Base-by-base conservation (phyloP, 192 early-diverging fungal genomes). In the Polychytrium aggregatum region DNA sequence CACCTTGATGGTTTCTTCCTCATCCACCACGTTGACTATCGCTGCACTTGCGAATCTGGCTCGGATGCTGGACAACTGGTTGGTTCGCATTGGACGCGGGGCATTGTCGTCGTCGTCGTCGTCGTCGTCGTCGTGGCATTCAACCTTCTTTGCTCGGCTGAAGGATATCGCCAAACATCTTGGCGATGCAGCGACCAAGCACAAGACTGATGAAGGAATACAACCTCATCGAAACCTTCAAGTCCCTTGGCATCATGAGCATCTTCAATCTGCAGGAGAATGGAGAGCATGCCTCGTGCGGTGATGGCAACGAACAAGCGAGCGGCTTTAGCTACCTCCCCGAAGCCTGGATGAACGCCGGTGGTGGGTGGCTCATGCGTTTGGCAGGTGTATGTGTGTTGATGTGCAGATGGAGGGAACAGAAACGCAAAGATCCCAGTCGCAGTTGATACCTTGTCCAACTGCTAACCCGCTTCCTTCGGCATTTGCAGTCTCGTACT, bases 171-270 rank as follows among this genome's bases (percentile, higher is more conserved):
- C 27, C 16, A 7, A 39, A 50, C 35, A 74, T 74, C 35, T 48
- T 74, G 10, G 71, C 71, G 17, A 74, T 58, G 54, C 61, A 63
- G 37, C 51, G 71, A 8, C 71, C 67, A 1, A 64, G 63, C n/a
- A 56, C 63, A 0, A 57, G 60, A 4, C 53, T 74, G 6, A 67
- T 74, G 11, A 46, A 48, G 1, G 53, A 55, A 14, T 53, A 51
- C 44, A 39, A 52, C 10, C 27, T 74, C 1, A 42, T 56, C 20
- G 30, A 41, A 7, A 39, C 27, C 33, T 67, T 74, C 36, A 41
- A 35, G 7, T 29, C 53, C 9, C 18, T 28, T 1, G 52, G 52
- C 18, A 59, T 74, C 33, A 40, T 22, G 20, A 24, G 54, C 35
- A 55, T 74, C 13, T 64, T 74, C 51, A 70, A 70, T 53, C 59